These are phyloP conservation scores for Ogataea glucozyma DNA, from an alignment of 805 yeast genomes.

Conservation along the genomic window DNA sequence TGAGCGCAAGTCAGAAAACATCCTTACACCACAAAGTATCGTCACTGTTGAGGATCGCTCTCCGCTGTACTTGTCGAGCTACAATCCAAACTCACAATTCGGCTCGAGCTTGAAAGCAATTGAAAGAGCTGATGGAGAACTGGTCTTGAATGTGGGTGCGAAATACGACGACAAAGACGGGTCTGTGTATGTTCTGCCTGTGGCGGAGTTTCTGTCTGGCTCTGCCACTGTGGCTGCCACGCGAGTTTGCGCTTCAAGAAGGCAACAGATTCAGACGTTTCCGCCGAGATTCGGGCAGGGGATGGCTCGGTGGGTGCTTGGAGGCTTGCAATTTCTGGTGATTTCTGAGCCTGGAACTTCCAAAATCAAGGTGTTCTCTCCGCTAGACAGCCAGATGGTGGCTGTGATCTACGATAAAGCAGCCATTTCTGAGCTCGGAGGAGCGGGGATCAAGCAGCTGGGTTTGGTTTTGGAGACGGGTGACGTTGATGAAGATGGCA, in stretches of 20 bases:
- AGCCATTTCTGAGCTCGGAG: slow-evolving; percentile 38
- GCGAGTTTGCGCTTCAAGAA: neutral
- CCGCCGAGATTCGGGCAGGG: slow-evolving; percentile 46
- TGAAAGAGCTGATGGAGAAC: slow-evolving; percentile 37
- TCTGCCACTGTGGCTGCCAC: neutral
- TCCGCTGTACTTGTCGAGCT: slow-evolving; percentile 17
- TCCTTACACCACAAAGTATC: too few species aligned
- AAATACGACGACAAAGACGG: slow-evolving; percentile 47
- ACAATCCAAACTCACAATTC: slow-evolving; percentile 40
- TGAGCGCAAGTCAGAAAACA: too few species aligned
- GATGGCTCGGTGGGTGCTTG: slow-evolving; percentile 33
- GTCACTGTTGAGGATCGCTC: too few species aligned
- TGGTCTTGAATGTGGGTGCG: slow-evolving; percentile 51
- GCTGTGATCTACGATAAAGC: slow-evolving; percentile 24
- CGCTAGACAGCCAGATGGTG: slow-evolving; percentile 11
- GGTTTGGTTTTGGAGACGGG: slow-evolving; percentile 33
- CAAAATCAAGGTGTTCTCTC: slow-evolving; percentile 38
- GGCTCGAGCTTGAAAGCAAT: slow-evolving; percentile 49
- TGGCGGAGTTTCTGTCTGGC: slow-evolving; percentile 29
- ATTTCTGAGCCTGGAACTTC: slow-evolving; percentile 57
- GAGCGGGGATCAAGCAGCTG: slow-evolving; percentile 43
- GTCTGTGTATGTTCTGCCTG: slow-evolving; percentile 45
- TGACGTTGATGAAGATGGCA: slow-evolving; percentile 40
- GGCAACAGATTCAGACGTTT: slow-evolving; percentile 21
- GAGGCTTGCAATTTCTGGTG: slow-evolving; percentile 39